phyloP scores from a whole-genome alignment of 495 filamentous ascomycete species.

The Aspergillus ellipticus region DNA sequence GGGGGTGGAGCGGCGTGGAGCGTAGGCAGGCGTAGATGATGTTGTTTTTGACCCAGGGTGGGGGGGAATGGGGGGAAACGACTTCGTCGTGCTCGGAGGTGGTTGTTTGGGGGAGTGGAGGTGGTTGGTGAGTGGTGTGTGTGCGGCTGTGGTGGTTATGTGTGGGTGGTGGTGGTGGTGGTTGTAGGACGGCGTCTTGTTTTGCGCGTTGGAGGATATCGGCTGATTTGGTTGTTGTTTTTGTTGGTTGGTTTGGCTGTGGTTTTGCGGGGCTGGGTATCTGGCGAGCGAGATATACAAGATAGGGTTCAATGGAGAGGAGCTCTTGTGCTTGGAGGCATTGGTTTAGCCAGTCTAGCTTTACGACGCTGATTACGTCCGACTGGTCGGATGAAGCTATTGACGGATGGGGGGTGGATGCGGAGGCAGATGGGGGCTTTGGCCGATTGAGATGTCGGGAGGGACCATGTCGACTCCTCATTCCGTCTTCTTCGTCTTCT shows the following conservation, averaged over 20 bases:
- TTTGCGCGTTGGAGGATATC: slow-evolving; percentile 53
- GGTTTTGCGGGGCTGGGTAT: slow-evolving; percentile 12
- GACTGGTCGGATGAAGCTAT: background rate
- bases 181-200: slow-evolving; percentile 37
- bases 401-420: background rate
- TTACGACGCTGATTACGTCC: slow-evolving; percentile 62
- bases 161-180: slow-evolving; percentile 1
- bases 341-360: slow-evolving; percentile 69
- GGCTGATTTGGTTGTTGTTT: slow-evolving; percentile 17
- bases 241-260: background rate
- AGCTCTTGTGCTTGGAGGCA: slow-evolving; percentile 51
- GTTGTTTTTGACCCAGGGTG: slow-evolving; percentile 63
- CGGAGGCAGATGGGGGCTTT: background rate
- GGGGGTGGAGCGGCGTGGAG: slow-evolving; percentile 61
- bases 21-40: slow-evolving; percentile 80
- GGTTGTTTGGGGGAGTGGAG: slow-evolving; percentile 56
- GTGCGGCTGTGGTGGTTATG: slow-evolving; percentile 3
- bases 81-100: slow-evolving; percentile 69
- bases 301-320: slow-evolving; percentile 57
- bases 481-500: slow-evolving; percentile 27
- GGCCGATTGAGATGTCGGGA: slow-evolving; percentile 8
- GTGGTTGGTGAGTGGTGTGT: slow-evolving; percentile 24
- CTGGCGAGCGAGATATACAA: slow-evolving; percentile 59
- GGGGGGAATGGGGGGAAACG: slow-evolving; percentile 51
- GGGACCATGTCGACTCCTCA: slow-evolving; percentile 6